A percentile compares a stretch with the other conserved stretches of the same genome.
Evolutionary conservation across 2,329 filamentous ascomycete genomes (phyloP).

Genomic region (Rasamsonia emersonii): DNA sequence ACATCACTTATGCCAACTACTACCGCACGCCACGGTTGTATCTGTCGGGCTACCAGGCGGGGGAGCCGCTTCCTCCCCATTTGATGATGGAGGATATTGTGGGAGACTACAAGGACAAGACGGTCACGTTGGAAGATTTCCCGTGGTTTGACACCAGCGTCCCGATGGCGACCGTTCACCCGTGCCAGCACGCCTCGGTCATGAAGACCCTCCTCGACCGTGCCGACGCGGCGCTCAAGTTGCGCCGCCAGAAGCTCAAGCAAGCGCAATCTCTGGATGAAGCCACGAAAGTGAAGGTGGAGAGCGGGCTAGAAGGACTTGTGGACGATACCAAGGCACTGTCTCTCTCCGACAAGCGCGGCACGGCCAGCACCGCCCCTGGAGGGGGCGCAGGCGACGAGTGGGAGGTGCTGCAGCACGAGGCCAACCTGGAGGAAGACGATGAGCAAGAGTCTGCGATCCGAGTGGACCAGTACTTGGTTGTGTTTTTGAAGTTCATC

Average conservation of each 20-base stretch:
- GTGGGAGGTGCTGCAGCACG: constrained; percentile 51
- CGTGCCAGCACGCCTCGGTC: constrained; percentile 92
- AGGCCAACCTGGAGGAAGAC: constrained; percentile 38
- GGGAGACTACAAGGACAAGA: constrained; percentile 96
- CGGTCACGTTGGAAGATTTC: constrained; percentile 95
- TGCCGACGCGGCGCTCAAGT: constrained; percentile 84
- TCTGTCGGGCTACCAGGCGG: constrained; percentile 78
- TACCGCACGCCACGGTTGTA: constrained; percentile 95
- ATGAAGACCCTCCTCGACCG: constrained; percentile 98
- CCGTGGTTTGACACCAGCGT: constrained; percentile 84
- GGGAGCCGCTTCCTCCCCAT: constrained; percentile 71
- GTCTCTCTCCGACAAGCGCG: constrained; percentile 44
- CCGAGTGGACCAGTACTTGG: constrained; percentile 43
- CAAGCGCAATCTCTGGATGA: constrained; percentile 44
- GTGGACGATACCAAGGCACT: constrained; percentile 67
- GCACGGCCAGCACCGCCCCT: constrained; percentile 26
- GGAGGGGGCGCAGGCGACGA: constrained; percentile 46
- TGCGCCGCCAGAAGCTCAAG: constrained; percentile 73
- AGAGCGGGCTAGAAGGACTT: constrained; percentile 70
- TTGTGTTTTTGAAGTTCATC: constrained; percentile 57
- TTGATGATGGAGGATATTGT: constrained; percentile 96
- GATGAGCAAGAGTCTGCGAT: constrained; percentile 39
- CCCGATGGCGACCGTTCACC: constrained; percentile 95
- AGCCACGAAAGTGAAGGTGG: constrained; percentile 35
- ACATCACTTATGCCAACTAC: constrained; percentile 96